phyloP scores from a whole-genome alignment of 75 land plant species.

The Pinus tabuliformis region DNA sequence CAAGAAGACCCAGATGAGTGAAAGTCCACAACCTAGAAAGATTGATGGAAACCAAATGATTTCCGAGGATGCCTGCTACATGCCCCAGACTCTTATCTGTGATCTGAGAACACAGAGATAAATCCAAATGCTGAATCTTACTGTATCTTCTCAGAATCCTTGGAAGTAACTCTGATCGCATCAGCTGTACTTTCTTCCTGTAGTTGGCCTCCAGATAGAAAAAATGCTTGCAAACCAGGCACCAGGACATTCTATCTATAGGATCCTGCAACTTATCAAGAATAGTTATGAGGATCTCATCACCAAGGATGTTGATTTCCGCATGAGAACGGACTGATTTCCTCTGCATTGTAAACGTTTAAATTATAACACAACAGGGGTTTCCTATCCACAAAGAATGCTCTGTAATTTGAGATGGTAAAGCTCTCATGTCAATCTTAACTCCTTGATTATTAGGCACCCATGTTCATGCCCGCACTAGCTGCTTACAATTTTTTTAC shows the following conservation, averaged over 20 bases:
- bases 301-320: constrained; percentile 28
- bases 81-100: constrained; percentile 31
- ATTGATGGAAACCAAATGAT: constrained; percentile 41
- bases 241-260: constrained; percentile 54
- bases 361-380: too few relatives aligned
- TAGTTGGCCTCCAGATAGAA: constrained; percentile 49
- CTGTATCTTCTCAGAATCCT: constrained; percentile 39
- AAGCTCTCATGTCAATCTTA: too few relatives aligned
- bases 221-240: constrained; percentile 56
- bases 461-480: too few relatives aligned
- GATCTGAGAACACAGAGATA: constrained; percentile 55
- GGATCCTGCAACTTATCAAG: constrained; percentile 43
- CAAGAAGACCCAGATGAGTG: constrained; percentile 36
- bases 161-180: constrained; percentile 50
- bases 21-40: constrained; percentile 40
- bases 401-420: too few relatives aligned
- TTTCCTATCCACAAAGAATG: too few relatives aligned
- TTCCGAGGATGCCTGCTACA: constrained; percentile 16
- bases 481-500: too few relatives aligned
- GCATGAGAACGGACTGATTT: too few relatives aligned
- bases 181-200: constrained; percentile 41
- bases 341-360: too few relatives aligned
- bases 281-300: constrained; percentile 48
- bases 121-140: constrained; percentile 38
- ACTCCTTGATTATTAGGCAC: too few relatives aligned